Percentiles rank a stretch among this genome's conserved stretches.
Evolutionary conservation across 2,329 filamentous ascomycete genomes (phyloP).

Genomic region (Verticillium alfalfae): DNA sequence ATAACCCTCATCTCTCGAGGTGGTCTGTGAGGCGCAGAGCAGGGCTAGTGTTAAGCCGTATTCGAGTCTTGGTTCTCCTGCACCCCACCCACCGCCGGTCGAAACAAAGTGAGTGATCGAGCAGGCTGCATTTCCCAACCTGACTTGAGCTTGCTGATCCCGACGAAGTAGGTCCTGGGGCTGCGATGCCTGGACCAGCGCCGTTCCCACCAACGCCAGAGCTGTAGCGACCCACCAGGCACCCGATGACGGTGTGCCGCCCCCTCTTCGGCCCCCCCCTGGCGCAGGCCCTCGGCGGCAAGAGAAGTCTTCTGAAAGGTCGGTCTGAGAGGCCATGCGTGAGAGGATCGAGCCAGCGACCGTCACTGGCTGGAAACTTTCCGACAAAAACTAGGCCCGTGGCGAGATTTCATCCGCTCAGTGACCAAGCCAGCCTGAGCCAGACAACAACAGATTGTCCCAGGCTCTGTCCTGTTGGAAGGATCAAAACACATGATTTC

Average conservation of each 20-base stretch:
- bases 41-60: not conserved
- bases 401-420: not conserved
- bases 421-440: conserved; percentile 6
- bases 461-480: not conserved
- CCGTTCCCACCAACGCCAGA: not conserved
- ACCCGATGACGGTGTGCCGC: conserved; percentile 14
- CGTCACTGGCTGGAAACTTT: not conserved
- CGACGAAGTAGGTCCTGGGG: not conserved
- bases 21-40: not conserved
- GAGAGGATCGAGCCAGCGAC: not conserved
- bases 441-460: conserved; percentile 5
- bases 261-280: conserved; percentile 8
- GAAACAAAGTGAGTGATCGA: not conserved
- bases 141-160: not conserved
- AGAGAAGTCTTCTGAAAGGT: conserved; percentile 32
- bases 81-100: not conserved
- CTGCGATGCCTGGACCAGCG: not conserved
- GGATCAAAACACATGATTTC: not conserved
- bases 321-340: conserved; percentile 3
- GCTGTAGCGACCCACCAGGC: conserved; percentile 9
- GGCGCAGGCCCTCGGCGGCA: conserved; percentile 23
- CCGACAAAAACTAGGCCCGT: not conserved
- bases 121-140: not conserved
- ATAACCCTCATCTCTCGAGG: not conserved
- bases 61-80: not conserved